Evolutionary conservation across 164 flowering plant species (phyloP).

Genomic region (Dillenia turbinata): DNA sequence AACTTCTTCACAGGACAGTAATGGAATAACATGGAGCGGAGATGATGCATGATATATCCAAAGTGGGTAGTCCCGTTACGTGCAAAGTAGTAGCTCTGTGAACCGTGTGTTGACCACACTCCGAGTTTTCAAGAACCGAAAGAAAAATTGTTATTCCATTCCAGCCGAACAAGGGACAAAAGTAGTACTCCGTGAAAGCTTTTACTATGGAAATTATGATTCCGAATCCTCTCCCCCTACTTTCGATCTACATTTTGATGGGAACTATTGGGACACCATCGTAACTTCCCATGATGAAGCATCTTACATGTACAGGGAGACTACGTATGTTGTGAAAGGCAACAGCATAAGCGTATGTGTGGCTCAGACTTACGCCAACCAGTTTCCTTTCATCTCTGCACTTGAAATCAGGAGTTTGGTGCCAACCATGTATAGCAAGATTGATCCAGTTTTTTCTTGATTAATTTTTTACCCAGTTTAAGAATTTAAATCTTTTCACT

Average conservation of each 20-base stretch:
- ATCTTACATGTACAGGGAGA: conserved; percentile 6
- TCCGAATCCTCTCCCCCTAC: conserved; percentile 13
- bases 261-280: conserved; percentile 17
- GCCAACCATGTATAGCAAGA: conserved; percentile 11
- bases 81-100: not conserved
- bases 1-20: not conserved
- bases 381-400: conserved; percentile 20
- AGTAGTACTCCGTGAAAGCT: conserved; percentile 20
- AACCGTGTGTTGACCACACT: conserved; percentile 12
- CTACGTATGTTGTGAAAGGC: not conserved
- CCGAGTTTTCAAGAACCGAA: conserved; percentile 13
- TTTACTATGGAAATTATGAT: conserved; percentile 30
- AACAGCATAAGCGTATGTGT: conserved; percentile 16
- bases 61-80: conserved; percentile 3
- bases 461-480: no score
- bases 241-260: conserved; percentile 22
- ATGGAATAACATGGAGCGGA: conserved; percentile 4
- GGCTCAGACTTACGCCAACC: conserved; percentile 7
- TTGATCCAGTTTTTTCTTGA: not conserved
- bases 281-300: not conserved
- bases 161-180: not conserved
- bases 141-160: conserved; percentile 20
- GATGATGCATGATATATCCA: conserved; percentile 5
- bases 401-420: conserved; percentile 16
- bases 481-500: no score